A percentile compares a stretch with the other conserved stretches of the same genome.
Conservation (phyloP, 768 basidiomycete species). For the Collybia sp. region DNA sequence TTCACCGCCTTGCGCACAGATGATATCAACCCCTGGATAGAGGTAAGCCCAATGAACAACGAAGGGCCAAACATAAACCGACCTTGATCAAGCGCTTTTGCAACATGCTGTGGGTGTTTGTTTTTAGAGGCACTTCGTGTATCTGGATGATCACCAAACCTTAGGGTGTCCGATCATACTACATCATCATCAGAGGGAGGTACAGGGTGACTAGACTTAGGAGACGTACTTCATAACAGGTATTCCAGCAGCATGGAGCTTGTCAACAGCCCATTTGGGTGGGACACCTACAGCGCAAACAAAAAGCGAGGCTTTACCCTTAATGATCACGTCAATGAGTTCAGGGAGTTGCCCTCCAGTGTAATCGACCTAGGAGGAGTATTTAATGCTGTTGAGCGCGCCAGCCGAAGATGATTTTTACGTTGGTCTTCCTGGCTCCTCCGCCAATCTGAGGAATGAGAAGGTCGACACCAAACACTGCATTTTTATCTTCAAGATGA, state of each 20-base stretch:
- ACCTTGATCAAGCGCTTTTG: conserved; percentile 73
- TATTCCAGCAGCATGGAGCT: conserved; percentile 73
- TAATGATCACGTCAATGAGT: conserved; percentile 76
- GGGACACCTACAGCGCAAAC: conserved; percentile 86
- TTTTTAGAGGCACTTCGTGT: too few species aligned
- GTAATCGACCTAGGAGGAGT: conserved; percentile 50
- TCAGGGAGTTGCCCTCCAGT: conserved; percentile 74
- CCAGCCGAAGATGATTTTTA: conserved; percentile 12
- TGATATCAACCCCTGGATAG: conserved; percentile 73
- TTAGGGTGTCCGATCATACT: conserved; percentile 88
- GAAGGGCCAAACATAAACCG: neutral
- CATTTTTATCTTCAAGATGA: conserved; percentile 68
- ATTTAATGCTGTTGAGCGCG: neutral
- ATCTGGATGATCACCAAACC: conserved; percentile 24
- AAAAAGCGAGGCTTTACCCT: conserved; percentile 68
- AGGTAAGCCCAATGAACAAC: neutral
- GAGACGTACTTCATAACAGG: conserved; percentile 78
- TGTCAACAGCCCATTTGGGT: conserved; percentile 77
- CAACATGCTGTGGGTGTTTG: conserved; percentile 49
- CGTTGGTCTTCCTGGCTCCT: conserved; percentile 80
- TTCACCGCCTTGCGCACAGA: conserved; percentile 85
- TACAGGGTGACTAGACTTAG: neutral
- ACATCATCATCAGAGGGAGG: conserved; percentile 5
- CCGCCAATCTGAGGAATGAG: conserved; percentile 81
- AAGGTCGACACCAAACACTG: conserved; percentile 80